Conservation (phyloP, 129 eudicot species). For the Helianthus tuberosus region DNA sequence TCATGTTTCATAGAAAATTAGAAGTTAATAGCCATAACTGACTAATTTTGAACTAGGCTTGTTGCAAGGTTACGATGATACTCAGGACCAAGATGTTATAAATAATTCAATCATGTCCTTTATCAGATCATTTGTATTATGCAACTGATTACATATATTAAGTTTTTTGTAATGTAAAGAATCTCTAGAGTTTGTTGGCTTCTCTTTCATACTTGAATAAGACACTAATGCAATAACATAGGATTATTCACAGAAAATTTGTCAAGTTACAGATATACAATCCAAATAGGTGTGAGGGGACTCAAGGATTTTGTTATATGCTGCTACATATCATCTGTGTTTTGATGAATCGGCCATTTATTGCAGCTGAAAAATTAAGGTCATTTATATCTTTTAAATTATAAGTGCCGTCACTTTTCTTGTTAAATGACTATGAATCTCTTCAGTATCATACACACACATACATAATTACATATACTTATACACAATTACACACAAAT, state of each 20-base stretch:
- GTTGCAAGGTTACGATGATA: conserved; percentile 3
- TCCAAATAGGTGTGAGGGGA: background rate
- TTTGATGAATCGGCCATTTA: background rate
- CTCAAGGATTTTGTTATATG: conserved; percentile 10
- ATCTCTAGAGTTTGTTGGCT: conserved; percentile 1
- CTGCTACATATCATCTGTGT: background rate
- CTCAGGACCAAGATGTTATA: conserved; percentile 2
- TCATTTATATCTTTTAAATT: background rate
- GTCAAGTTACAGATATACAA: background rate
- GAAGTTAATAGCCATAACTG: background rate
- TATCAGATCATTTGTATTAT: background rate
- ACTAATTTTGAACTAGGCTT: conserved; percentile 2
- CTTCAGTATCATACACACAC: background rate
- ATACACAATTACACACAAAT: no score
- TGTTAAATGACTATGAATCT: background rate
- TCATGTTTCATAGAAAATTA: background rate
- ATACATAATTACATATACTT: no score
- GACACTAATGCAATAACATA: conserved; percentile 7
- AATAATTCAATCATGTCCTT: background rate
- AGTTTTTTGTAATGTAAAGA: background rate
- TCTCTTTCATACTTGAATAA: conserved; percentile 12
- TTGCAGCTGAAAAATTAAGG: background rate
- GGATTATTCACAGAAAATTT: background rate
- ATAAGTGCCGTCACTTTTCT: background rate
- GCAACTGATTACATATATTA: background rate